Conservation (phyloP, 2,329 filamentous ascomycete species). For the Claviceps lovelessii region DNA sequence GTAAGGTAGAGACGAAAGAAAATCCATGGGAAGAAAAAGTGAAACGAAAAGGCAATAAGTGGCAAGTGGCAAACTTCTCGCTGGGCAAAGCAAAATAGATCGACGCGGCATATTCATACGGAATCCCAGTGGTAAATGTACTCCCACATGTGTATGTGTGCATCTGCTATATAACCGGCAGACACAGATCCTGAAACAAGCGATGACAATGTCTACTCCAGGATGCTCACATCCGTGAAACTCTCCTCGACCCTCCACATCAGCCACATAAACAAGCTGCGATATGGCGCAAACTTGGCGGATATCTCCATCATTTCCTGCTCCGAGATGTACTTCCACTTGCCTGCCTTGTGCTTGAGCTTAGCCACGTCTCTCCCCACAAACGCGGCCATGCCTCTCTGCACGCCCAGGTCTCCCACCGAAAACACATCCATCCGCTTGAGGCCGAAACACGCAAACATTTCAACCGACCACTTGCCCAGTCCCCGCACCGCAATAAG, state of each 20-base stretch:
- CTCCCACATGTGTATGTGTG: not conserved
- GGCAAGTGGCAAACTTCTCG: too few species aligned
- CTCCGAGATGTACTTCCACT: conserved; percentile 98
- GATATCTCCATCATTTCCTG: conserved; percentile 78
- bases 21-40: too few species aligned
- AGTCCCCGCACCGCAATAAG: conserved; percentile 77
- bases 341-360: conserved; percentile 65
- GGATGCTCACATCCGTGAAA: conserved; percentile 50
- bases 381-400: conserved; percentile 85
- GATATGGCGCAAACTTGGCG: conserved; percentile 70
- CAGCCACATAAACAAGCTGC: conserved; percentile 95
- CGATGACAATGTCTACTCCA: conserved; percentile 27
- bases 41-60: too few species aligned
- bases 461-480: conserved; percentile 85
- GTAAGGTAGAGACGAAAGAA: too few species aligned
- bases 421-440: conserved; percentile 92
- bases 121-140: too few species aligned
- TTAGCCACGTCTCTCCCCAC: conserved; percentile 70
- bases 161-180: not conserved
- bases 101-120: too few species aligned
- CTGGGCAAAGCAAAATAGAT: too few species aligned
- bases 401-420: conserved; percentile 81
- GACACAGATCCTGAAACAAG: not conserved
- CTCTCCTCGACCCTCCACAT: conserved; percentile 75
- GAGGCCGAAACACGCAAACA: conserved; percentile 94